phyloP scores from a whole-genome alignment of 148 eudicot genomes.

The Spergularia bocconei region DNA sequence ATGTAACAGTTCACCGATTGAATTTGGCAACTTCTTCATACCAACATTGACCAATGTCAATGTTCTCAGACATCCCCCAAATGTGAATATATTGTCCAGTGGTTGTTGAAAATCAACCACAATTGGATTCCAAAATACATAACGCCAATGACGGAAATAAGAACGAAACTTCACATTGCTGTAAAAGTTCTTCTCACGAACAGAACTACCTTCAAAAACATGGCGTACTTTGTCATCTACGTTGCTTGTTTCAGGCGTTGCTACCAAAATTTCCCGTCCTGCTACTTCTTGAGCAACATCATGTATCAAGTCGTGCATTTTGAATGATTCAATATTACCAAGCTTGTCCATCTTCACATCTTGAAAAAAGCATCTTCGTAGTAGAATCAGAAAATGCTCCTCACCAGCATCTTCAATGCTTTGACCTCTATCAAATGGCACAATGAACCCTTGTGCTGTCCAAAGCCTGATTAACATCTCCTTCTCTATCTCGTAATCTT shows the following conservation, averaged over 20 bases:
- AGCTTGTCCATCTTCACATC: neutral
- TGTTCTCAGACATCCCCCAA: too few species aligned
- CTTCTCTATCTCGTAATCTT: neutral
- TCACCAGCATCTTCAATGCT: constrained; percentile 13
- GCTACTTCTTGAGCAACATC: neutral
- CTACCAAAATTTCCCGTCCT: neutral
- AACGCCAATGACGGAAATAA: neutral
- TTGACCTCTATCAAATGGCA: neutral
- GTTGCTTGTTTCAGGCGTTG: neutral
- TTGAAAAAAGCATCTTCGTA: constrained; percentile 27
- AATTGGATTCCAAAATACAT: too few species aligned
- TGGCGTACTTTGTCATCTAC: neutral
- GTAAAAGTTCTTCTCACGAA: neutral
- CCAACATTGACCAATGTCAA: too few species aligned
- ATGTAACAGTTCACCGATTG: constrained; percentile 23
- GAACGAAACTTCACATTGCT: neutral
- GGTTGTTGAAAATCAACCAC: too few species aligned
- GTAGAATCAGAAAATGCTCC: constrained; percentile 9
- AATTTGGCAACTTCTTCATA: constrained; percentile 10
- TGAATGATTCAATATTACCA: neutral
- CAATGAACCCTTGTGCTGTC: constrained; percentile 18
- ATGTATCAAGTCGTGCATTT: neutral
- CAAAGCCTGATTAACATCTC: constrained; percentile 2
- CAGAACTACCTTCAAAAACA: neutral
- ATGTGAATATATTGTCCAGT: too few species aligned